phyloP scores from a whole-genome alignment of 2,329 filamentous ascomycete genomes.

The Paecilomyces sp. region DNA sequence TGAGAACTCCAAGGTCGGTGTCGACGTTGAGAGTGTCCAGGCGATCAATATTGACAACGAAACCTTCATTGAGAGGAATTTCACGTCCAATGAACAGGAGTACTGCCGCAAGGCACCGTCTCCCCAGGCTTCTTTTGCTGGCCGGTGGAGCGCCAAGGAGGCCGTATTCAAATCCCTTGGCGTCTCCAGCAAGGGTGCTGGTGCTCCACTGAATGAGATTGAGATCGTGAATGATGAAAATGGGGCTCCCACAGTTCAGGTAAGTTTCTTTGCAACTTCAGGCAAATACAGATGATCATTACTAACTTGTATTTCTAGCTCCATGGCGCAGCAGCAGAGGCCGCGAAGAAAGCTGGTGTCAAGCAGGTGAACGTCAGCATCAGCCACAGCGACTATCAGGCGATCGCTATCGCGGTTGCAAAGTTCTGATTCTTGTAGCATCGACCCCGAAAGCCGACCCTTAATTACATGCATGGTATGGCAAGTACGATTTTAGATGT shows the following conservation, averaged over 20 bases:
- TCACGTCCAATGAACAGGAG: conserved; percentile 72
- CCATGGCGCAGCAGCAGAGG: conserved; percentile 72
- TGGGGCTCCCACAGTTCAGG: conserved; percentile 76
- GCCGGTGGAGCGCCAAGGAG: conserved; percentile 95
- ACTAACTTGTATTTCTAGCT: conserved; percentile 54
- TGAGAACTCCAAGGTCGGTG: conserved; percentile 72
- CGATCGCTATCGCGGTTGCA: conserved; percentile 86
- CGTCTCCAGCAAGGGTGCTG: conserved; percentile 77
- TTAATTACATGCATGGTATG: not conserved
- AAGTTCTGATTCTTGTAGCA: conserved; percentile 49
- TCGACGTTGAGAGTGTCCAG: conserved; percentile 85
- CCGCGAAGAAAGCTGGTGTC: conserved; percentile 78
- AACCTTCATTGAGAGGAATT: conserved; percentile 91
- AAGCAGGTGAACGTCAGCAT: conserved; percentile 90
- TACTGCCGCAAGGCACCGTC: conserved; percentile 78
- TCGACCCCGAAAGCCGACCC: not conserved
- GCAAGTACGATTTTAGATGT: not conserved
- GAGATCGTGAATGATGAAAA: conserved; percentile 77
- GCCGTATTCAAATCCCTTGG: conserved; percentile 97
- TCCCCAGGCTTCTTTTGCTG: conserved; percentile 85
- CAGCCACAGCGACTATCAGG: conserved; percentile 89
- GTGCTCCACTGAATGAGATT: conserved; percentile 87
- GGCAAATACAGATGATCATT: conserved; percentile 4
- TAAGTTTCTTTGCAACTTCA: conserved; percentile 47
- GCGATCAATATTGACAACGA: conserved; percentile 90